These are phyloP conservation scores for Niebla homalea DNA, from an alignment of 495 filamentous ascomycete genomes.

Conservation along the genomic window DNA sequence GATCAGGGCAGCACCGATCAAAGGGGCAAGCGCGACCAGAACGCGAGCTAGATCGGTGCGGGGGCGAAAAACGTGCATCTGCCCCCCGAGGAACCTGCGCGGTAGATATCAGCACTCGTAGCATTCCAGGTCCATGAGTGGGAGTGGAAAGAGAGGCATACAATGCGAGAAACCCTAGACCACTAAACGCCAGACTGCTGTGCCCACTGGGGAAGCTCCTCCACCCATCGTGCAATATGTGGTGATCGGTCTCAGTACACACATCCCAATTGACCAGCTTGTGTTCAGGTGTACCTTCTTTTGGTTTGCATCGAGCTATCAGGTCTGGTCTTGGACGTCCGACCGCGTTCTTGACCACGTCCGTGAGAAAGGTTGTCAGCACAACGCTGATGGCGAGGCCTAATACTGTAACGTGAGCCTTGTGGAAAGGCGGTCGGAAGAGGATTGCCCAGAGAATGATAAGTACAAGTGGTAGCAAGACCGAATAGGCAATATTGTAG, in stretches of 20 bases:
- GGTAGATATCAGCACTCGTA: neutral
- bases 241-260: slow-evolving; percentile 66
- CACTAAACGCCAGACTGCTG: slow-evolving; percentile 71
- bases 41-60: slow-evolving; percentile 50
- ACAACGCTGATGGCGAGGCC: slow-evolving; percentile 65
- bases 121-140: neutral
- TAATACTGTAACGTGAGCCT: slow-evolving; percentile 73
- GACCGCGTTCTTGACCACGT: slow-evolving; percentile 82
- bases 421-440: slow-evolving; percentile 51
- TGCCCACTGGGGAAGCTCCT: slow-evolving; percentile 87
- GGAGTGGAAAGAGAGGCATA: slow-evolving; percentile 17
- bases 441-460: slow-evolving; percentile 52
- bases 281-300: slow-evolving; percentile 46
- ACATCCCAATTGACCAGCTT: slow-evolving; percentile 58
- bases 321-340: slow-evolving; percentile 86
- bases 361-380: slow-evolving; percentile 72
- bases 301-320: slow-evolving; percentile 73
- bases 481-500: slow-evolving; percentile 65
- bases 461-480: slow-evolving; percentile 51
- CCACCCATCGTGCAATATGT: slow-evolving; percentile 83
- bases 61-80: slow-evolving; percentile 68
- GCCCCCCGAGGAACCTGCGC: slow-evolving; percentile 55
- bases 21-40: slow-evolving; percentile 47
- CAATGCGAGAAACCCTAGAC: slow-evolving; percentile 69
- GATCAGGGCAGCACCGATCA: slow-evolving; percentile 73